Conservation (phyloP, 768 basidiomycete species). For the Pleurotus salmoneostramineus region DNA sequence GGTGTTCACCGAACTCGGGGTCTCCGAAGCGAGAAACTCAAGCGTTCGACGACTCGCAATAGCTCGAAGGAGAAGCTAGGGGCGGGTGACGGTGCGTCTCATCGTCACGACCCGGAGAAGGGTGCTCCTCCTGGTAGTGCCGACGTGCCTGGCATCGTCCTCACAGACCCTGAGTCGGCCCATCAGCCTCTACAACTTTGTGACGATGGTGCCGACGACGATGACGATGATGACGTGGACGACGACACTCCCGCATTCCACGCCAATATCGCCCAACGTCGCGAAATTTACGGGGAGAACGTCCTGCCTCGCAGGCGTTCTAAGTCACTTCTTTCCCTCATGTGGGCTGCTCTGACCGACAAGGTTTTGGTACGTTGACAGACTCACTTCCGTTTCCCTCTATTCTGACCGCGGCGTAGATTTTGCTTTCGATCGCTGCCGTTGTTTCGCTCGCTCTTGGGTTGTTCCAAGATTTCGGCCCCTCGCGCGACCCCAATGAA, state of each 20-base stretch:
- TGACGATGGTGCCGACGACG: conserved; percentile 4
- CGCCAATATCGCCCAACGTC: conserved; percentile 57
- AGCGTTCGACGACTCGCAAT: conserved; percentile 15
- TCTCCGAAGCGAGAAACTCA: conserved; percentile 6
- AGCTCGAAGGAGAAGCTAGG: conserved; percentile 17
- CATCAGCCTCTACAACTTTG: conserved; percentile 2
- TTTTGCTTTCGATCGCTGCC: conserved; percentile 89
- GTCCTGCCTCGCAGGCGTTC: conserved; percentile 63
- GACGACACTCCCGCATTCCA: conserved; percentile 23
- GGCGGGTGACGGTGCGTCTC: conserved; percentile 8
- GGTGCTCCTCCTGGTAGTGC: conserved; percentile 14
- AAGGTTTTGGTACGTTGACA: conserved; percentile 71
- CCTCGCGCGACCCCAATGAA: conserved; percentile 48
- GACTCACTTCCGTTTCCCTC: conserved; percentile 5
- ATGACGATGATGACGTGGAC: conserved; percentile 15
- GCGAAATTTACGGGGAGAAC: conserved; percentile 72
- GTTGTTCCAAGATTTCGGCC: conserved; percentile 90
- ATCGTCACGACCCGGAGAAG: conserved; percentile 12
- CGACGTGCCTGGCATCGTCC: conserved; percentile 18
- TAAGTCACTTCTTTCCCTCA: conserved; percentile 69
- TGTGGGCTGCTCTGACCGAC: conserved; percentile 87
- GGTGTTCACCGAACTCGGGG: conserved; percentile 61
- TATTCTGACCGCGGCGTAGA: conserved; percentile 34
- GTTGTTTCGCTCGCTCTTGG: conserved; percentile 91
- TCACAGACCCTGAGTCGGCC: conserved; percentile 12